phyloP scores from a whole-genome alignment of 306 rosid genomes.

The Crotalaria pallida region DNA sequence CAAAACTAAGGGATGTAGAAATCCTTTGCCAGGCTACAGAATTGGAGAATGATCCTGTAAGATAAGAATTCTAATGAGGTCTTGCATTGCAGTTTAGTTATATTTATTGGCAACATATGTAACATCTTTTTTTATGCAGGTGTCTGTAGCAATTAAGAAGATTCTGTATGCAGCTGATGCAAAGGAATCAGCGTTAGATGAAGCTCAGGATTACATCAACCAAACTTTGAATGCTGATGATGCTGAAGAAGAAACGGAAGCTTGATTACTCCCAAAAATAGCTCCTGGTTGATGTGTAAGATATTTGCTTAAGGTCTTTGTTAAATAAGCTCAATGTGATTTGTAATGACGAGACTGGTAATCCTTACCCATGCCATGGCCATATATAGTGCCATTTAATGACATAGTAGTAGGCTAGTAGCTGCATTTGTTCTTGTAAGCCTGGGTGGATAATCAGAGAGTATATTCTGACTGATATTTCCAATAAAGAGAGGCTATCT shows the following conservation, averaged over 20 bases:
- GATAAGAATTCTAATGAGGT: conserved; percentile 43
- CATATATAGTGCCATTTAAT: conserved; percentile 17
- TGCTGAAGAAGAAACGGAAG: conserved; percentile 29
- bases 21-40: conserved; percentile 81
- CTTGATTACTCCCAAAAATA: conserved; percentile 22
- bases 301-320: conserved; percentile 11
- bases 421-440: conserved; percentile 17
- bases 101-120: not conserved
- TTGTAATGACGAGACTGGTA: conserved; percentile 9
- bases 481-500: conserved; percentile 8
- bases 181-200: conserved; percentile 74
- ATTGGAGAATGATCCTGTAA: conserved; percentile 75
- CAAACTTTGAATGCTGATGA: conserved; percentile 23
- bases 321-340: conserved; percentile 8
- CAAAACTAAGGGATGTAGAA: conserved; percentile 89
- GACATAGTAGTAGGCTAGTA: conserved; percentile 16
- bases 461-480: conserved; percentile 21
- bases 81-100: conserved; percentile 3
- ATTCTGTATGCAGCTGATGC: conserved; percentile 89
- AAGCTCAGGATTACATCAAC: conserved; percentile 75
- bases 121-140: conserved; percentile 38
- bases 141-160: conserved; percentile 79
- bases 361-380: conserved; percentile 27
- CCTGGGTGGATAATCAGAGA: conserved; percentile 19
- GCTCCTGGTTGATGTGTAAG: conserved; percentile 21